These are phyloP conservation scores for Citrus sp. DNA, from an alignment of 345 rosid species.

Conservation along the genomic window DNA sequence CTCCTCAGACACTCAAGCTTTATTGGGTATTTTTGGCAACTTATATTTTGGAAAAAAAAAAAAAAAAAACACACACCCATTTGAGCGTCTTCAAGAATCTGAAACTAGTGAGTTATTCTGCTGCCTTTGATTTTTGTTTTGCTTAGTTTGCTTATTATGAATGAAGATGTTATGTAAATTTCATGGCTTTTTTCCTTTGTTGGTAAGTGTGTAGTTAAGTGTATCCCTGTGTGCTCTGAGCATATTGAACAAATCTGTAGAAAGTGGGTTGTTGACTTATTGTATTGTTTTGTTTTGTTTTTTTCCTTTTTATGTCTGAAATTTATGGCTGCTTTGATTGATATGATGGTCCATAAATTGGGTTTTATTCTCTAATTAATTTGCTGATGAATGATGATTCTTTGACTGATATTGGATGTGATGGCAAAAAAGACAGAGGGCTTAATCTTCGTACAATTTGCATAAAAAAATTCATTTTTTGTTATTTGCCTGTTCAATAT, in stretches of 20 bases:
- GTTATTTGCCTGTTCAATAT: background rate
- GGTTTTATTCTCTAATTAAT: conserved; percentile 25
- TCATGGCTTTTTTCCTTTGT: background rate
- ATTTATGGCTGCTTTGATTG: conserved; percentile 20
- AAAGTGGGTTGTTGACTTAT: conserved; percentile 27
- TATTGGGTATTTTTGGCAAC: background rate
- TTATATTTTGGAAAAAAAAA: background rate
- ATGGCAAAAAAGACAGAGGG: conserved; percentile 2
- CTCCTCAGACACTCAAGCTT: conserved; percentile 19
- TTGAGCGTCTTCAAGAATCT: conserved; percentile 42
- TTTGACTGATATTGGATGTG: conserved; percentile 4
- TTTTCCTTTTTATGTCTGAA: background rate
- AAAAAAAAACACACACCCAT: background rate
- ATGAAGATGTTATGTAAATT: background rate
- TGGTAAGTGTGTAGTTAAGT: conserved; percentile 20
- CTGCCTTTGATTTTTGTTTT: background rate
- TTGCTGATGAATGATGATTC: conserved; percentile 16
- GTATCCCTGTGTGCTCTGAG: conserved; percentile 7
- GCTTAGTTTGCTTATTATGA: background rate
- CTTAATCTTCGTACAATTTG: conserved; percentile 13
- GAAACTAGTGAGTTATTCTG: conserved; percentile 27
- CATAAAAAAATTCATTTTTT: background rate
- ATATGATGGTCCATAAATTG: conserved; percentile 27
- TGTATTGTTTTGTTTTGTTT: background rate
- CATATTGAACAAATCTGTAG: conserved; percentile 28